Percentiles rank a stretch among this genome's conserved stretches.
Evolutionary conservation across 495 filamentous ascomycete genomes (phyloP).

Genomic region (Zalerion maritima): DNA sequence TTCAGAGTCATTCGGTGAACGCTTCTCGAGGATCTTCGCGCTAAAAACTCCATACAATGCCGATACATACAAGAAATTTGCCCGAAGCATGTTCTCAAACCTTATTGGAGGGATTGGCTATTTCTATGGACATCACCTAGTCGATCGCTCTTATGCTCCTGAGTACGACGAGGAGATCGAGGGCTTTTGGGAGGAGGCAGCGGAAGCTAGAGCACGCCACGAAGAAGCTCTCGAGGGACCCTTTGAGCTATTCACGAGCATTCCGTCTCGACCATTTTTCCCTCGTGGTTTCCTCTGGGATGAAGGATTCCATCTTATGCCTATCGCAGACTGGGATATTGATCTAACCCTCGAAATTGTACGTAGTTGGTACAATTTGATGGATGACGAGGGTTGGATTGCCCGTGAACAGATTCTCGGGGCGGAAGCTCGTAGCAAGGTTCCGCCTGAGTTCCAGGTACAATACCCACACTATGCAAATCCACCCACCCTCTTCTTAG

Average conservation of each 20-base stretch:
- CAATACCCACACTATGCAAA: conserved; percentile 98
- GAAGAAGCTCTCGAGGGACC: conserved; percentile 63
- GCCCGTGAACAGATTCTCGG: conserved; percentile 92
- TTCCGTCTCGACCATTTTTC: conserved; percentile 92
- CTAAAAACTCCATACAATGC: conserved; percentile 63
- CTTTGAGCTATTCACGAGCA: conserved; percentile 79
- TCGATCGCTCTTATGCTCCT: conserved; percentile 76
- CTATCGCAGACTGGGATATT: conserved; percentile 83
- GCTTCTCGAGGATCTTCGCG: conserved; percentile 57
- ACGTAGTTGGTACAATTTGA: conserved; percentile 87
- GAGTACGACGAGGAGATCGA: conserved; percentile 96
- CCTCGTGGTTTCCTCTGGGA: conserved; percentile 96
- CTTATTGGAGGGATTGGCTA: conserved; percentile 89
- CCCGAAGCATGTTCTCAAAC: conserved; percentile 84
- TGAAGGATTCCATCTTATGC: conserved; percentile 90
- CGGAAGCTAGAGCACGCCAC: conserved; percentile 47
- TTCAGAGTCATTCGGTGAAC: conserved; percentile 52
- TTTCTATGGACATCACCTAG: conserved; percentile 74
- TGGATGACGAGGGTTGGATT: conserved; percentile 98
- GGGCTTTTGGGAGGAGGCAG: conserved; percentile 90
- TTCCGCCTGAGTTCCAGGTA: conserved; percentile 84
- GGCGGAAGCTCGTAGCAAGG: conserved; percentile 87
- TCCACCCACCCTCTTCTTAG: conserved; percentile 89
- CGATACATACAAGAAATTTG: conserved; percentile 63
- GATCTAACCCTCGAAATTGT: conserved; percentile 86